Base-by-base conservation (phyloP, 441 rosid genomes). In the Adansonia madagascariensis region DNA sequence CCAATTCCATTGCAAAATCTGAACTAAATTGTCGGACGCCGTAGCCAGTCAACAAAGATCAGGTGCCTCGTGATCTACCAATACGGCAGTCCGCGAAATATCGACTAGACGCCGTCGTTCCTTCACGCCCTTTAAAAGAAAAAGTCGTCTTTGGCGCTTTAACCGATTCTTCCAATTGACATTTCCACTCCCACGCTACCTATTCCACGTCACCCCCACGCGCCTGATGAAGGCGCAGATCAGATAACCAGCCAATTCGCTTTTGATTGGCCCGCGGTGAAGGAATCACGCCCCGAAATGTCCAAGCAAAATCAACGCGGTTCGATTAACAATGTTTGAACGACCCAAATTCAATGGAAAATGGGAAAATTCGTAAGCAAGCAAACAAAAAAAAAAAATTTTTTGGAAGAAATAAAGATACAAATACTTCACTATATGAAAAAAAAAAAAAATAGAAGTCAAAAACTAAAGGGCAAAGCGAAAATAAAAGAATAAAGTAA, bases 121-220 rank as follows among this genome's bases (percentile, higher is more conserved):
- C 2, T 5, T n/a, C 1, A 10, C 43, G 8, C 47, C 12, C 43
- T 15, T 17, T 22, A 18, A 27, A 44, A 49, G 62, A 56, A 27
- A 43, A 8, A 22, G 56, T 82, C 75, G 65, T 59, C 69, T 8
- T 41, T 24, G 81, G 71, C 55, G 78, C 75, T 72, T 78, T 17
- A 31, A 53, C 59, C 27, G 10, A 35, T 44, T 4, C 50, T 74
- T 17, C 24, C 41, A 52, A 41, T 65, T 75, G 66, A 75, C 77
- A 31, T 39, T 6, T 17, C 3, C 3, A 7, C 17, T 1, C n/a
- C 55, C 75, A 78, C 73, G 71, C 75, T 73, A 71, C 27, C 24
- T 8, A 75, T n/a, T 22, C 59, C 57, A 20, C 76, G 22, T 55
- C 6, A 10, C 3, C 20, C 3, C 61, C 72, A 75, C 62, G 72